Base-by-base conservation (phyloP, 352 stramenopile species). In the Plasmopara viticola region DNA sequence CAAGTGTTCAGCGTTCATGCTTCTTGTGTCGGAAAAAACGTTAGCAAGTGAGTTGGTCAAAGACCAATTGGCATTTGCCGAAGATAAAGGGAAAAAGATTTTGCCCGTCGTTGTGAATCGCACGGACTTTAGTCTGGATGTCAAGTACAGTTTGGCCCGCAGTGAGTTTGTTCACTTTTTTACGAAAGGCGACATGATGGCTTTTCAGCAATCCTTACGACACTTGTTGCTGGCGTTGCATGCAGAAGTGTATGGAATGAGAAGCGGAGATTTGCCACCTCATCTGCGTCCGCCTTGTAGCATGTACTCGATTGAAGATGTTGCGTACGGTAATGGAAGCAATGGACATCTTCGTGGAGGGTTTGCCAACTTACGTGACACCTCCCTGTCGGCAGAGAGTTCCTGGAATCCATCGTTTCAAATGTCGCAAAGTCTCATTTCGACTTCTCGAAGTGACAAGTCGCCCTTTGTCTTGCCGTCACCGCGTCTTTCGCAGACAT, bases 21-120 rank as follows among this genome's bases (percentile, higher is more conserved):
- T 90, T 29, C 66, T 93, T 13, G 46, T 93, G 0, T 90, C 79
- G 2, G 74, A 86, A 34, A 86, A 90, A 48, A 93, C 81, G 0
- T 38, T 90, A 18, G 49, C 62, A 5, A 90, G 75, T 39, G 76
- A 93, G 44, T 49, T 90, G 1, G 72, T 90, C 17, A 84, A 80
- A 43, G 79, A 90, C 44, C 79, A 93, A 50, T 62, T 93, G 12
- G 79, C 83, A 10, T 93, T 90, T 42, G 83, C 79, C 0, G 83
- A 93, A 55, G 79, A 90, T 64, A 93, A 93, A 53, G 79, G 82
- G 45, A 90, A 90, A 58, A 78, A 72, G 25, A 89, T 93, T 44
- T 58, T 90, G 15, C 79, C 82, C 0, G 68, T 93, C 0, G 79
- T 87, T 6, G 72, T 84, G 0, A 86, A 90, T 40, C 66, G 60